phyloP scores from a whole-genome alignment of 164 flowering plant genomes.

The Dillenia suffruticosa region DNA sequence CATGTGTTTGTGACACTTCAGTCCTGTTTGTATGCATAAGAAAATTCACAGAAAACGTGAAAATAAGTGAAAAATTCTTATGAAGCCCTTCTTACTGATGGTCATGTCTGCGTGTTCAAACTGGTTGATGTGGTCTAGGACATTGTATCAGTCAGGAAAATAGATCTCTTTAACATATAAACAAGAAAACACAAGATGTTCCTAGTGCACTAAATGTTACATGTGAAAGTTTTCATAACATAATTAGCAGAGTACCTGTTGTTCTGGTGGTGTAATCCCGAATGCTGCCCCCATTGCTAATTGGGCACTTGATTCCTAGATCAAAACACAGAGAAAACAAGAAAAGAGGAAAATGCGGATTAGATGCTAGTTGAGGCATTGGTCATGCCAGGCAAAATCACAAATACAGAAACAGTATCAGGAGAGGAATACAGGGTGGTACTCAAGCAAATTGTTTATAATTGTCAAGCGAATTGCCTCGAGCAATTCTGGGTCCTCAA shows the following conservation, averaged over 20 bases:
- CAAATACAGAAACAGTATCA: not conserved
- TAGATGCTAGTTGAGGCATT: too few species aligned
- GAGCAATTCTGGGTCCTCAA: constrained; percentile 91
- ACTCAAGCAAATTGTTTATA: constrained; percentile 83
- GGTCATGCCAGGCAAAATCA: too few species aligned
- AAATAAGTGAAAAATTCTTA: too few species aligned
- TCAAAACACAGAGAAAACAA: constrained; percentile 15
- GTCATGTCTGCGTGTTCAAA: too few species aligned
- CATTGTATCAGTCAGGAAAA: too few species aligned
- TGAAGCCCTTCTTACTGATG: too few species aligned
- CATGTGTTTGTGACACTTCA: too few species aligned
- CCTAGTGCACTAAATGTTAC: not conserved
- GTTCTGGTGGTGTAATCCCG: constrained; percentile 62
- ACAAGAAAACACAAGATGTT: too few species aligned
- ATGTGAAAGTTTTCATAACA: not conserved
- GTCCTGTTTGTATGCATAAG: too few species aligned
- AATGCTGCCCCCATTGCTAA: constrained; percentile 91
- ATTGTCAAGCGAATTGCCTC: constrained; percentile 96
- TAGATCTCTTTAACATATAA: too few species aligned
- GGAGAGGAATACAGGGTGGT: constrained; percentile 71
- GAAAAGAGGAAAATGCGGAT: not conserved
- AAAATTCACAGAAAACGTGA: too few species aligned
- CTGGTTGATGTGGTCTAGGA: too few species aligned
- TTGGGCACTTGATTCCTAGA: constrained; percentile 89
- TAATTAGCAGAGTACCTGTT: constrained; percentile 35